phyloP scores from a whole-genome alignment of 805 yeast genomes.

The Myxozyma lipomycoides region DNA sequence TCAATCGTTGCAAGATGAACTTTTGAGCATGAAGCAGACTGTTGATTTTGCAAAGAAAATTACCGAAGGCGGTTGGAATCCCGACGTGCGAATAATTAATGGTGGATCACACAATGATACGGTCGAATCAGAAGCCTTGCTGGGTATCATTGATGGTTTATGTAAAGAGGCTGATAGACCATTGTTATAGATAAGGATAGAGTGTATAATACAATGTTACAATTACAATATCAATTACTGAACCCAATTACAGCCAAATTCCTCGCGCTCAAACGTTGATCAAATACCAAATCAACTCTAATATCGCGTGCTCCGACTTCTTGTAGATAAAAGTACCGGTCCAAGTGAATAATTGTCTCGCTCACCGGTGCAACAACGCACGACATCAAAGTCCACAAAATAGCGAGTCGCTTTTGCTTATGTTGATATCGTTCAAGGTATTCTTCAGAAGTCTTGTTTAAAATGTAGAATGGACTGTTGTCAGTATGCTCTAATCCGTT shows the following conservation, averaged over 20 bases:
- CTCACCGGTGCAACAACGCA: slow-evolving; percentile 27
- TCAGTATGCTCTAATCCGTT: neutral
- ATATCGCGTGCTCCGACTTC: slow-evolving; percentile 23
- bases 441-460: slow-evolving; percentile 7
- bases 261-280: slow-evolving; percentile 25
- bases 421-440: slow-evolving; percentile 6
- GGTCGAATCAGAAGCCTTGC: slow-evolving; percentile 10
- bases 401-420: slow-evolving; percentile 22
- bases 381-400: slow-evolving; percentile 30
- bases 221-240: neutral
- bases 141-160: neutral
- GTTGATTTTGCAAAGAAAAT: slow-evolving; percentile 34
- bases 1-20: slow-evolving; percentile 61
- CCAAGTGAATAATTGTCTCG: slow-evolving; percentile 29
- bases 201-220: neutral
- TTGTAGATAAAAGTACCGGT: slow-evolving; percentile 21
- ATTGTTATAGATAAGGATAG: neutral
- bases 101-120: slow-evolving; percentile 25
- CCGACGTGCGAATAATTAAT: slow-evolving; percentile 10
- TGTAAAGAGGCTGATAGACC: neutral
- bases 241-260: slow-evolving; percentile 28
- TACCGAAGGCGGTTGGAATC: slow-evolving; percentile 3
- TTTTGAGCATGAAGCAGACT: slow-evolving; percentile 52
- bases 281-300: slow-evolving; percentile 25
- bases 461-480: slow-evolving; percentile 12